Conservation (phyloP, 768 basidiomycete genomes). For the Nevesoporus exiguus region DNA sequence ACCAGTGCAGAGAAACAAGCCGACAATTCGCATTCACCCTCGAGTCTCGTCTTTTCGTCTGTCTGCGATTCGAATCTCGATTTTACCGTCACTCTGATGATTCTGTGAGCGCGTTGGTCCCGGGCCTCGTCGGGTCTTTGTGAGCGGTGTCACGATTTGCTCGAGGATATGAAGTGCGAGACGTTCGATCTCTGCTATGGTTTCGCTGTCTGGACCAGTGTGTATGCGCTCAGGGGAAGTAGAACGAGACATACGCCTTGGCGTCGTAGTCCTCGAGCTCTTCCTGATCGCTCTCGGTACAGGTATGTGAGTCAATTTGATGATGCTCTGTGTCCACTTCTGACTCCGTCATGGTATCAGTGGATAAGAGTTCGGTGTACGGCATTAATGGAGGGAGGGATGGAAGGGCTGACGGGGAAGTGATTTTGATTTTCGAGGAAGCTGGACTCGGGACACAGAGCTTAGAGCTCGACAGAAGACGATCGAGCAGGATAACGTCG, state of each 20-base stretch:
- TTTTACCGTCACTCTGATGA: slow-evolving; percentile 15
- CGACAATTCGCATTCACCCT: slow-evolving; percentile 23
- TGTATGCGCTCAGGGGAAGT: background rate
- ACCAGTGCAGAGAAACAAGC: slow-evolving; percentile 5
- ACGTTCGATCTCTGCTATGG: slow-evolving; percentile 28
- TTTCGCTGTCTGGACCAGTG: slow-evolving; percentile 16
- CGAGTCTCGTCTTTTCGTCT: slow-evolving; percentile 31
- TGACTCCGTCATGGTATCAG: background rate
- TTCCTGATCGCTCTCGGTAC: slow-evolving; percentile 14
- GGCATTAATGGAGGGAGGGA: no score
- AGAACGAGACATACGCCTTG: slow-evolving; percentile 5
- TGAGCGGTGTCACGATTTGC: slow-evolving; percentile 25
- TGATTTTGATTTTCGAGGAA: no score
- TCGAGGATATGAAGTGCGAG: slow-evolving; percentile 31
- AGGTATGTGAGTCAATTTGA: background rate
- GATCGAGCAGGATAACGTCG: no score
- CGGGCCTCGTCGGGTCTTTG: slow-evolving; percentile 1
- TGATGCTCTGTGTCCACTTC: background rate
- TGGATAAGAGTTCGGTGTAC: no score
- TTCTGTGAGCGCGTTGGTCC: background rate
- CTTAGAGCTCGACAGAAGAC: no score
- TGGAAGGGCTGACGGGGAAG: no score
- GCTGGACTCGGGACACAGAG: no score
- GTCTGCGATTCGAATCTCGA: slow-evolving; percentile 36
- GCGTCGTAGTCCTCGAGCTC: slow-evolving; percentile 2